Base-by-base conservation (phyloP, 495 filamentous ascomycete species). In the Hypoxylon intermedium region DNA sequence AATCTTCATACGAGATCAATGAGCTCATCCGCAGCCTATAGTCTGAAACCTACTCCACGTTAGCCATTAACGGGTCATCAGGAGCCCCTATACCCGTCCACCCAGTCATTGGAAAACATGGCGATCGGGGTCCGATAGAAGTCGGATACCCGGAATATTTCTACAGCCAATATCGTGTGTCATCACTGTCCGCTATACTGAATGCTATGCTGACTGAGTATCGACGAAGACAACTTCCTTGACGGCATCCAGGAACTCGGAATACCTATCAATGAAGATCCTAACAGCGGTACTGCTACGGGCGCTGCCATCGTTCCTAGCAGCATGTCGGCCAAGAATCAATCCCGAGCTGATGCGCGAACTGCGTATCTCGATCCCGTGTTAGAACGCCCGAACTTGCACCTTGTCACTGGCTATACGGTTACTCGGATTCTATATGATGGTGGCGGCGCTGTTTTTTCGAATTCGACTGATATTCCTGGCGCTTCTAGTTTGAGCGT, bases 81-180 rank as follows among this genome's bases (percentile, higher is more conserved):
- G 18, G 53, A 11, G 20, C 9, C 15, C 52, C 50, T 34, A 31
- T 43, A 4, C 62, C 80, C 64, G 15, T 86, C 71, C 55, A 69
- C 49, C 44, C 77, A 61, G 12, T 75, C 68, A 23, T 57, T 50
- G 34, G 59, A 66, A 31, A 66, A n/a, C 57, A 76, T 76, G 48
- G 77, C 53, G 38, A 41, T 36, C 18, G 68, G 73, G 72, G 82
- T 38, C 78, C 75, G 1, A 74, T 87, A 15, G 70, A 83, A 50
- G 76, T 78, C 5, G 74, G 77, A 3, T 86, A 83, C 67, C 81
- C 84, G 9, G 75, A 64, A 2, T 84, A 77, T 51, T 69, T 79
- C 31, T 84, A 81, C 46, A 74, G 74, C 34, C 72, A 73, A 38
- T 74, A 76, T 11, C 64, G 81, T 83, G 73, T 21, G 77, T 50